These are phyloP conservation scores for Ceratobasidium sp. DNA, from an alignment of 1,284 basidiomycete genomes.

Conservation along the genomic window DNA sequence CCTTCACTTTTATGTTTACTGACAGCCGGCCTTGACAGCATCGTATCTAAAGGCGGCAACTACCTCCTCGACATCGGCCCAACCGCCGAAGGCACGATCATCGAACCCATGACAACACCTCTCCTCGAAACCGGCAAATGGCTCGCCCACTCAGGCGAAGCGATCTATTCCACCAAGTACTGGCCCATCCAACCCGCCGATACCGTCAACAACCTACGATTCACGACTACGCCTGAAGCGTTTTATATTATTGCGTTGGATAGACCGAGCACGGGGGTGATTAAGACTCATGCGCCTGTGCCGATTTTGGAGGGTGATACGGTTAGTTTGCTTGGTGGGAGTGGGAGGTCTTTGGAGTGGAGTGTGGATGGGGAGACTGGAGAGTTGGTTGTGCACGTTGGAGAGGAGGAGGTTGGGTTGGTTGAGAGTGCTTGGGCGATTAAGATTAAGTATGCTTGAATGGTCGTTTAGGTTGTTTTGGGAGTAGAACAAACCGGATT, in stretches of 20 bases:
- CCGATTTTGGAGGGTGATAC: conserved; percentile 65
- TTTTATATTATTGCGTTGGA: conserved; percentile 69
- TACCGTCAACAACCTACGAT: conserved; percentile 59
- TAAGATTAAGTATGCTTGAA: conserved; percentile 57
- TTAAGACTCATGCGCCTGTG: conserved; percentile 62
- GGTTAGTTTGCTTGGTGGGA: conserved; percentile 61
- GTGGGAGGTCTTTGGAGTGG: conserved; percentile 48
- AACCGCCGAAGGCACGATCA: conserved; percentile 67
- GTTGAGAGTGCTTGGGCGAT: conserved; percentile 66
- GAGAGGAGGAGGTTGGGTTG: conserved; percentile 54
- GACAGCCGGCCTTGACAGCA: conserved; percentile 55
- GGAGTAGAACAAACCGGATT: no score
- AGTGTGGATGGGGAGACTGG: conserved; percentile 22
- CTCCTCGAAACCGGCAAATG: conserved; percentile 67
- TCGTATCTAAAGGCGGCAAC: conserved; percentile 71
- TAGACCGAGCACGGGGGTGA: conserved; percentile 57
- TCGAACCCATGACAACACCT: conserved; percentile 63
- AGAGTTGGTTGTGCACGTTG: conserved; percentile 55
- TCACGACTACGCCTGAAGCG: conserved; percentile 65
- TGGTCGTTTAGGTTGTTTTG: no score
- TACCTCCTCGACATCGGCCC: conserved; percentile 71
- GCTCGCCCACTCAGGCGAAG: conserved; percentile 66
- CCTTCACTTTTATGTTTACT: not conserved
- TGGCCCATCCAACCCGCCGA: conserved; percentile 28
- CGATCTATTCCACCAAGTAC: conserved; percentile 66